Conservation (phyloP, 78 protist genomes). For the Emiliania huxleyi region DNA sequence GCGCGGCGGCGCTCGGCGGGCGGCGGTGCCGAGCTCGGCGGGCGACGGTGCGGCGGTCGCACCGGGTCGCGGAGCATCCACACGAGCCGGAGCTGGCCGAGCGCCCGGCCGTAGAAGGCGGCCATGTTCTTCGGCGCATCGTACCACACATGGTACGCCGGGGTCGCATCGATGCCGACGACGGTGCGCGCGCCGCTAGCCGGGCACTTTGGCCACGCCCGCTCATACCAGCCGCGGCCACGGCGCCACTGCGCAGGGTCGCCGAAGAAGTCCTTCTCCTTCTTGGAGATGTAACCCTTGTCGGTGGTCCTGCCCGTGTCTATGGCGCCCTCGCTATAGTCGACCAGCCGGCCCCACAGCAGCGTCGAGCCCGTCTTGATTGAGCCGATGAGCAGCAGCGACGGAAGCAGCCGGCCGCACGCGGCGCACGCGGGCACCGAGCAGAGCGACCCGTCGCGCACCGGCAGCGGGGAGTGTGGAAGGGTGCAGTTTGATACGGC, state of each 20-base stretch:
- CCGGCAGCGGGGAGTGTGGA: too few relatives aligned
- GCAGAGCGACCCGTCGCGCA: not conserved
- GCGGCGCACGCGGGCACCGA: not conserved
- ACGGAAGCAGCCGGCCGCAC: not conserved
- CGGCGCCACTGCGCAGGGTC: not conserved
- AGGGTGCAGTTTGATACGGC: too few relatives aligned
- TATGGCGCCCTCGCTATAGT: not conserved
- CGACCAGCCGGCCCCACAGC: not conserved
- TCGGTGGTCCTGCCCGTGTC: not conserved
- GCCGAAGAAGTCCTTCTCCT: slow-evolving; percentile 11
- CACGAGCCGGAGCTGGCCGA: not conserved
- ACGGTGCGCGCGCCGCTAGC: not conserved
- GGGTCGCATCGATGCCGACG: not conserved
- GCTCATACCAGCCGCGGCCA: not conserved
- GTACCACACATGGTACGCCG: slow-evolving; percentile 12
- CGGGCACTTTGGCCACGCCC: not conserved
- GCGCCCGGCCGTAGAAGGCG: not conserved
- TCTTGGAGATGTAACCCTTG: not conserved
- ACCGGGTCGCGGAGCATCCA: slow-evolving; percentile 19
- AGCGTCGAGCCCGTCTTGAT: not conserved
- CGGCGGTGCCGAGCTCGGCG: too few relatives aligned
- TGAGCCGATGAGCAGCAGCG: not conserved
- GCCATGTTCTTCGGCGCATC: slow-evolving; percentile 9
- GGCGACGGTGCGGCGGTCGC: too few relatives aligned
- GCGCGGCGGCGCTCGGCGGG: too few relatives aligned